Conservation (phyloP, 2,329 filamentous ascomycete genomes). For the Alternaria angustiovoidea region DNA sequence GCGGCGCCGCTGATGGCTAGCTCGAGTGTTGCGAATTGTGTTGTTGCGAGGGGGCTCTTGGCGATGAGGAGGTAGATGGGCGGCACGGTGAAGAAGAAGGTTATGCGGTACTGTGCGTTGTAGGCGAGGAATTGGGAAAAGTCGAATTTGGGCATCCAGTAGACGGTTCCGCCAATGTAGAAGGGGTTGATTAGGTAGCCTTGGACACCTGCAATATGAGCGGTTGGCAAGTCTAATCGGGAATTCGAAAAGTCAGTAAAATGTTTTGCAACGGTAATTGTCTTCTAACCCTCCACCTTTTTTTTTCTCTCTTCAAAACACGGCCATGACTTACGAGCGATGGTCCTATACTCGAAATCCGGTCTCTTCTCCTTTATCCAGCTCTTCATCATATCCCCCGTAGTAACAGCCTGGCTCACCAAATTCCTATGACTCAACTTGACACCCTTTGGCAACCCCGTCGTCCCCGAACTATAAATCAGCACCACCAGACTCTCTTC, state of each 20-base stretch:
- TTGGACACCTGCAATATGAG: conserved; percentile 59
- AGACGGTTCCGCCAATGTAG: conserved; percentile 54
- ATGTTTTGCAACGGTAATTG: too few species aligned
- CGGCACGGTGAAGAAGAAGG: conserved; percentile 66
- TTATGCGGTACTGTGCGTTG: conserved; percentile 60
- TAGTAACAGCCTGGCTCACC: conserved; percentile 51
- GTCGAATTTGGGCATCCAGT: conserved; percentile 71
- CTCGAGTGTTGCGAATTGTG: conserved; percentile 63
- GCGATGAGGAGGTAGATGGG: conserved; percentile 68
- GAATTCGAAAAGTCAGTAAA: too few species aligned
- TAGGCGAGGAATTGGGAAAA: conserved; percentile 64
- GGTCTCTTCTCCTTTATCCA: conserved; percentile 32
- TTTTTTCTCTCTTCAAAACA: too few species aligned
- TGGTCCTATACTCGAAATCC: conserved; percentile 50
- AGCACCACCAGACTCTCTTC: conserved; percentile 56
- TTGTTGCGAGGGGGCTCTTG: conserved; percentile 63
- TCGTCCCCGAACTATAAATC: conserved; percentile 59
- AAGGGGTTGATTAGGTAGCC: conserved; percentile 58
- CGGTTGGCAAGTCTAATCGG: conserved; percentile 50
- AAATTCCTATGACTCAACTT: conserved; percentile 56
- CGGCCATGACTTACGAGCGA: conserved; percentile 42
- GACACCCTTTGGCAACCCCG: conserved; percentile 58
- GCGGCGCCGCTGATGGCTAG: conserved; percentile 63
- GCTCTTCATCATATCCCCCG: conserved; percentile 42
- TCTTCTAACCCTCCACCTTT: too few species aligned